A percentile compares a stretch with the other conserved stretches of the same genome.
Evolutionary conservation across 2,329 filamentous ascomycete species (phyloP).

Genomic region (Colletotrichum siamense): DNA sequence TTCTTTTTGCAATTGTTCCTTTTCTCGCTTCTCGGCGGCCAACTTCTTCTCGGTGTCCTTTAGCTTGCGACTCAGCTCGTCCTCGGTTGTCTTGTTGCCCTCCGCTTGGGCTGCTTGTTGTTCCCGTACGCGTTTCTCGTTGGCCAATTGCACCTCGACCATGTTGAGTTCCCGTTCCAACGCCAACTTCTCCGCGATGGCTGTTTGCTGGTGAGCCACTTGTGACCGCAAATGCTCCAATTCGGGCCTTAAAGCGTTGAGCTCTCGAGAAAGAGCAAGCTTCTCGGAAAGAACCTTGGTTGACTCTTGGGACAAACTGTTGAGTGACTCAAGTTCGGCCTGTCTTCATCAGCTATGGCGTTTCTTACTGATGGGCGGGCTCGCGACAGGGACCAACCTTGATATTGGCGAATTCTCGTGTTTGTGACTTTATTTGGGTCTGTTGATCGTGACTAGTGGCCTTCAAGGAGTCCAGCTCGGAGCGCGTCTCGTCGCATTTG

Average conservation of each 20-base stretch:
- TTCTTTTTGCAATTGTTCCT: constrained; percentile 24
- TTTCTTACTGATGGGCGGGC: no score
- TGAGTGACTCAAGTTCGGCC: constrained; percentile 75
- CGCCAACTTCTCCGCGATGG: constrained; percentile 79
- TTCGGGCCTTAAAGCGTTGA: constrained; percentile 59
- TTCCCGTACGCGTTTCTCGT: constrained; percentile 60
- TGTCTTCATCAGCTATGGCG: constrained; percentile 35
- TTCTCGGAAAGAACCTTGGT: constrained; percentile 70
- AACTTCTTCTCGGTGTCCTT: constrained; percentile 42
- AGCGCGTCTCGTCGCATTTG: constrained; percentile 43
- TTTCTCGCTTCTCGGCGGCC: constrained; percentile 29
- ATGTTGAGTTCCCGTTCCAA: constrained; percentile 80
- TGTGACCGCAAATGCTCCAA: constrained; percentile 62
- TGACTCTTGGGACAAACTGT: constrained; percentile 70
- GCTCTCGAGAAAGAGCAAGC: constrained; percentile 55
- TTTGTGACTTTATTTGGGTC: constrained; percentile 52
- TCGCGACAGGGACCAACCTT: constrained; percentile 43
- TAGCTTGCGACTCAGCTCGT: constrained; percentile 44
- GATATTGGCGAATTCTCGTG: constrained; percentile 51
- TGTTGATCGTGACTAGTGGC: constrained; percentile 51
- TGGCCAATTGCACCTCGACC: constrained; percentile 81
- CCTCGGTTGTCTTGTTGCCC: constrained; percentile 12
- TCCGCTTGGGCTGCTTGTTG: constrained; percentile 5
- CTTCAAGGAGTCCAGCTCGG: constrained; percentile 49
- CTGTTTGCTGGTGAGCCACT: constrained; percentile 65